Evolutionary conservation across 1,284 basidiomycete genomes (phyloP).

Genomic region (Macrocybe sp.): DNA sequence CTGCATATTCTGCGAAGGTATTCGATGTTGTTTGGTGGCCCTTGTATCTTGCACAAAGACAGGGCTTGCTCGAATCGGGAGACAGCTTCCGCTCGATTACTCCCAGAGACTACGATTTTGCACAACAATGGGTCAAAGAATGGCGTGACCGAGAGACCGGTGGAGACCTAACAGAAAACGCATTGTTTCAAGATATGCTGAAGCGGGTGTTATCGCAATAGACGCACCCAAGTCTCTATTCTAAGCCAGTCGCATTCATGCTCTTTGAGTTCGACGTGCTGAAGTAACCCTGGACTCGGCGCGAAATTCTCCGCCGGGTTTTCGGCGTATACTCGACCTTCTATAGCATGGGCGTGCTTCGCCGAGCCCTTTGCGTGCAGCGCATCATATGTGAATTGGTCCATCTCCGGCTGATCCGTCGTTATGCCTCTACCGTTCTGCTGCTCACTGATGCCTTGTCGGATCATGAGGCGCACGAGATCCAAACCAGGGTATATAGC

Average conservation of each 20-base stretch:
- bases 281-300: conserved; percentile 61
- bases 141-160: conserved; percentile 48
- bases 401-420: conserved; percentile 21
- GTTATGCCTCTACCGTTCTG: conserved; percentile 11
- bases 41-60: conserved; percentile 34
- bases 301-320: conserved; percentile 55
- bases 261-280: conserved; percentile 42
- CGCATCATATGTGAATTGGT: conserved; percentile 27
- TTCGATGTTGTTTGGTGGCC: conserved; percentile 48
- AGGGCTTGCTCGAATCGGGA: conserved; percentile 32
- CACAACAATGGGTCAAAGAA: conserved; percentile 56
- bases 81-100: conserved; percentile 37
- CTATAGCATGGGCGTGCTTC: conserved; percentile 43
- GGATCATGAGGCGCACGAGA: conserved; percentile 63
- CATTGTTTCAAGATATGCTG: no score
- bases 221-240: conserved; percentile 49
- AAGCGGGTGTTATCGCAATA: not conserved
- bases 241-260: conserved; percentile 39
- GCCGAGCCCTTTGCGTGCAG: conserved; percentile 11
- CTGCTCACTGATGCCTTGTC: conserved; percentile 40
- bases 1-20: conserved; percentile 44
- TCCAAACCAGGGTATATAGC: conserved; percentile 52
- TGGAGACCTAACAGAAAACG: conserved; percentile 33
- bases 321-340: conserved; percentile 65
- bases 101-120: conserved; percentile 47